Evolutionary conservation across 106 monocot genomes (phyloP).

Genomic region (Ottelia alismoides): DNA sequence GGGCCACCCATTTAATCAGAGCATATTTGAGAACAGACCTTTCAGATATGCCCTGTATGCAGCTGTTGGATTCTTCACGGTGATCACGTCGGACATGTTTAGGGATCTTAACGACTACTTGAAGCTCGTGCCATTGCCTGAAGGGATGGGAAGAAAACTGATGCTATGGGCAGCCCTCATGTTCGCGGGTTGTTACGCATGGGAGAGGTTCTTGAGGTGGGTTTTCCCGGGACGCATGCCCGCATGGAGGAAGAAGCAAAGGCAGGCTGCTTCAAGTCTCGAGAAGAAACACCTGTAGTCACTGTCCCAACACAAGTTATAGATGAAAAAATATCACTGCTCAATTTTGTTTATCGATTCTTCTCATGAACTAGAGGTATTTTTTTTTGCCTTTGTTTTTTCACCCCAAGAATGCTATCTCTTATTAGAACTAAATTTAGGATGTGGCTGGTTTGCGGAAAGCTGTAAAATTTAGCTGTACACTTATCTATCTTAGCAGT

Average conservation of each 20-base stretch:
- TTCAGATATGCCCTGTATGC: constrained; percentile 65
- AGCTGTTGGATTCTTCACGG: constrained; percentile 66
- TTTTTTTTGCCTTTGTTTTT: no score
- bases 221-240: constrained; percentile 79
- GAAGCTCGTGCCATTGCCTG: constrained; percentile 85
- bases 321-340: no score
- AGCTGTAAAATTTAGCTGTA: no score
- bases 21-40: constrained; percentile 82
- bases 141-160: constrained; percentile 67
- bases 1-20: constrained; percentile 93
- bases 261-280: constrained; percentile 26
- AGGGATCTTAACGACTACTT: constrained; percentile 77
- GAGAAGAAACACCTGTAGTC: no score
- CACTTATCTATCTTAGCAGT: no score
- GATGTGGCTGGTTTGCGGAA: no score
- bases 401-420: no score
- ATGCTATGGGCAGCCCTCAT: constrained; percentile 69
- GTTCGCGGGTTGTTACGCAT: constrained; percentile 78
- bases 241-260: constrained; percentile 65
- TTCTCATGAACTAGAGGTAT: no score
- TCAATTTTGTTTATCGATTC: no score
- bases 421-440: no score
- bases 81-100: constrained; percentile 83
- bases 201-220: constrained; percentile 84
- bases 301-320: no score